phyloP scores from a whole-genome alignment of 495 filamentous ascomycete genomes.

The Gamarada debralockiae region DNA sequence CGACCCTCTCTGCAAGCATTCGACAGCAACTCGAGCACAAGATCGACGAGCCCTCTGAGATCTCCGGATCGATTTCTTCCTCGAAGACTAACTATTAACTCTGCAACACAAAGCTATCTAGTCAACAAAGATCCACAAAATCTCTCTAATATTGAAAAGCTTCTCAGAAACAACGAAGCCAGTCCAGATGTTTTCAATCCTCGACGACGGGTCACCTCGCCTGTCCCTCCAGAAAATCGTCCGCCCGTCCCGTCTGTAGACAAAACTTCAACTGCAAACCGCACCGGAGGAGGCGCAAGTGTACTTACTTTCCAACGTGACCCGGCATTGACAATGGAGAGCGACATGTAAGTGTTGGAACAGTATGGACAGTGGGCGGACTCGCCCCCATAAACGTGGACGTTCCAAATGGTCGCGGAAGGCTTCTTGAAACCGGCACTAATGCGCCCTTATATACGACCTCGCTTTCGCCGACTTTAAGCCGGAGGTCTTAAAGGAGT shows the following conservation, averaged over 20 bases:
- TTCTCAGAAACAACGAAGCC: conserved; percentile 52
- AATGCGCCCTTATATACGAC: conserved; percentile 73
- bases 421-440: conserved; percentile 61
- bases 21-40: conserved; percentile 17
- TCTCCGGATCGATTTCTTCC: conserved; percentile 59
- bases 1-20: conserved; percentile 20
- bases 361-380: conserved; percentile 82
- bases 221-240: conserved; percentile 19
- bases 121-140: conserved; percentile 58
- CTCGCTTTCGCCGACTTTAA: conserved; percentile 51
- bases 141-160: conserved; percentile 56
- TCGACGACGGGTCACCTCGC: conserved; percentile 34
- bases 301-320: conserved; percentile 25
- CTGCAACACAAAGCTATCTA: conserved; percentile 40
- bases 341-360: conserved; percentile 57
- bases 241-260: conserved; percentile 3
- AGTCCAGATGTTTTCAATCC: conserved; percentile 66
- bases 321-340: conserved; percentile 19
- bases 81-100: conserved; percentile 12
- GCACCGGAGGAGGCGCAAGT: conserved; percentile 24
- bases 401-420: conserved; percentile 58
- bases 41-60: conserved; percentile 8
- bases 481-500: too few relatives aligned
- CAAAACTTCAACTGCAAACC: conserved; percentile 20
- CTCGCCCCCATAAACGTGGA: conserved; percentile 47